A percentile compares a stretch with the other conserved stretches of the same genome.
These are phyloP conservation scores for Penicillium paradoxum DNA, from an alignment of 495 filamentous ascomycete species.

Conservation along the genomic window DNA sequence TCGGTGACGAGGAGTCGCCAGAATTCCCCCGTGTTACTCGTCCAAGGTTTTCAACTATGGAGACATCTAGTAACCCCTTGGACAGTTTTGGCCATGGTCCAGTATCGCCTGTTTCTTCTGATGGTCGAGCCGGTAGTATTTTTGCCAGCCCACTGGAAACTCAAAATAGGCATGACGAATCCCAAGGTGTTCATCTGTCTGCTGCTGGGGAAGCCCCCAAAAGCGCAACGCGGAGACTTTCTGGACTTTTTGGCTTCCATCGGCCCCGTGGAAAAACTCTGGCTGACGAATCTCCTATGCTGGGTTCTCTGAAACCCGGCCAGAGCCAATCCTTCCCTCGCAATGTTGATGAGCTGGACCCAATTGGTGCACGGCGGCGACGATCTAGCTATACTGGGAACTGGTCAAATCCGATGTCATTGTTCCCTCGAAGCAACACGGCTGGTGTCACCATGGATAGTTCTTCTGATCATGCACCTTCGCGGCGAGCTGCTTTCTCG, in stretches of 20 bases:
- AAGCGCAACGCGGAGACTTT: slow-evolving; percentile 50
- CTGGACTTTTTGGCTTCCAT: slow-evolving; percentile 61
- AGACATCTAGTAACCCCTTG: slow-evolving; percentile 28
- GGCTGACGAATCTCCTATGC: slow-evolving; percentile 61
- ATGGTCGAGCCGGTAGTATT: slow-evolving; percentile 56
- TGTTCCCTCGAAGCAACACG: slow-evolving; percentile 47
- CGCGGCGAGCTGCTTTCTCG: slow-evolving; percentile 40
- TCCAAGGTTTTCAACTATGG: slow-evolving; percentile 37
- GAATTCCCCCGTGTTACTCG: slow-evolving; percentile 42
- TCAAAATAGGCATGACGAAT: slow-evolving; percentile 49
- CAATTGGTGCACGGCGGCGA: slow-evolving; percentile 58
- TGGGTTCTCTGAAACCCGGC: slow-evolving; percentile 68
- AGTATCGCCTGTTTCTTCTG: slow-evolving; percentile 67
- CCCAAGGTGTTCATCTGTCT: slow-evolving; percentile 31
- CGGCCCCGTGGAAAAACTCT: slow-evolving; percentile 66
- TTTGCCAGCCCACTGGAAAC: slow-evolving; percentile 65
- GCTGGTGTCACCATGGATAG: slow-evolving; percentile 38
- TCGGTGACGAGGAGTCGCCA: slow-evolving; percentile 68
- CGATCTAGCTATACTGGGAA: slow-evolving; percentile 62
- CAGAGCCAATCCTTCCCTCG: slow-evolving; percentile 83
- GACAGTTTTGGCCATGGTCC: slow-evolving; percentile 48
- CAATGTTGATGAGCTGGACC: slow-evolving; percentile 61
- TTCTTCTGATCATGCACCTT: slow-evolving; percentile 42
- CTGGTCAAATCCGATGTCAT: slow-evolving; percentile 53
- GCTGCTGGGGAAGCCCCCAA: slow-evolving; percentile 42